Evolutionary conservation across 2,329 filamentous ascomycete species (phyloP), one percentile per base, ranked within the genome.

Genomic region (Metarhizium brunneum): DNA sequence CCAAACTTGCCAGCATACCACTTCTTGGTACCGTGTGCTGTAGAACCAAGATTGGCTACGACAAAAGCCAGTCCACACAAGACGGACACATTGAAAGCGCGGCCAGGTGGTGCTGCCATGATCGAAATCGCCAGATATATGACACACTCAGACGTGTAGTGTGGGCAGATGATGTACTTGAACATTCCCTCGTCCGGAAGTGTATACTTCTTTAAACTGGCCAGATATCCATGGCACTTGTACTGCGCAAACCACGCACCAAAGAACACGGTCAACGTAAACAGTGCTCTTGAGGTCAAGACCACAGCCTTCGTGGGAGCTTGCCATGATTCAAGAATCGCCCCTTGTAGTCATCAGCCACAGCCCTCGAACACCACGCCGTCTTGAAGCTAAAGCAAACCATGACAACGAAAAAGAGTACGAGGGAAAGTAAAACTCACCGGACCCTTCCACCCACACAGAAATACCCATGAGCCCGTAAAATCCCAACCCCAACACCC

Each of bases 81-180:
- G 47, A 96, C 69, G 0, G 92, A 92, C 66, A 75, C 81, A 70
- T 96, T 96, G 57, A 90, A 68, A 55, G 80, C 60, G 36, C 75
- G 71, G 11, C 84, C 87, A 7, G 72, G 64, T 0, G 92, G 91
- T 1, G 92, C 90, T 35, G 86, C 84, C 43, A 87, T 69, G 49
- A 94, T 71, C 2, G 90, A 81, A 60, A 99, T 72, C n/a, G 86
- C 80, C 20, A 91, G 66, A 68, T 99, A 97, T 57, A 96, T 83
- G 45, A 87, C 68, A 66, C 89, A 92, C 73, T 97, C 94, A 65
- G 87, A 90, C 3, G 88, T 88, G 70, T 97, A 99, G 71, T 99
- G 94, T 18, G 94, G 91, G 63, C 88, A 95, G 43, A 96, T 72
- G 25, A 95, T 70, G 56, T 78, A 76, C 48, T 76, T 76, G 69